Percentiles rank a stretch among this genome's conserved stretches.
Conservation (phyloP, 352 stramenopile genomes). For the Thraustochytrium sp. region DNA sequence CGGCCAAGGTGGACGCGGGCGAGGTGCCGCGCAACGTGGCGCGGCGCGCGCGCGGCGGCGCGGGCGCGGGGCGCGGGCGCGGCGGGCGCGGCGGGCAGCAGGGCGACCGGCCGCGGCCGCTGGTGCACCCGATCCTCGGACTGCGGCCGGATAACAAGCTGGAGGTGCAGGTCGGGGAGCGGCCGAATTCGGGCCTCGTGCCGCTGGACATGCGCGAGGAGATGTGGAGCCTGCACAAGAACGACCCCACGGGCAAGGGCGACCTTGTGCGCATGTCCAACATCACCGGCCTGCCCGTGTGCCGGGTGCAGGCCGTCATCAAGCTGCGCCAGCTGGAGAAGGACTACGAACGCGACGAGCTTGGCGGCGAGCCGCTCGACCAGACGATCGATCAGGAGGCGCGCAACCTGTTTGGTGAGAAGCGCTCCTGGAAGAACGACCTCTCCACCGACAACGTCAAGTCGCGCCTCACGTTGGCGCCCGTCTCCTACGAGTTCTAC, state of each 20-base stretch:
- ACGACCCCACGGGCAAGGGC: slow-evolving; percentile 29
- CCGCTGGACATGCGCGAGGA: slow-evolving; percentile 40
- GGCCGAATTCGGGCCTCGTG: slow-evolving; percentile 20
- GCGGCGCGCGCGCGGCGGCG: not conserved
- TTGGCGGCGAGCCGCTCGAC: not conserved
- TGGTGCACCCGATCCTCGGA: not conserved
- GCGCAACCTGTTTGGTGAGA: slow-evolving; percentile 23
- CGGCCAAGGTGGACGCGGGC: not conserved
- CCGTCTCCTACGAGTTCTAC: not conserved
- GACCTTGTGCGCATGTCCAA: slow-evolving; percentile 7
- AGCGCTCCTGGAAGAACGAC: not conserved
- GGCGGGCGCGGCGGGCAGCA: not conserved
- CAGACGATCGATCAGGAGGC: slow-evolving; percentile 8
- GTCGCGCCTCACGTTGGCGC: not conserved
- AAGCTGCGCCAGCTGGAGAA: slow-evolving; percentile 21
- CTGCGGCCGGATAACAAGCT: not conserved
- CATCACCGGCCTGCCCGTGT: slow-evolving; percentile 15
- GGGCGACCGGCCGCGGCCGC: not conserved
- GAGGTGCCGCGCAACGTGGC: too few species aligned
- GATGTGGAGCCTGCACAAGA: slow-evolving; percentile 21
- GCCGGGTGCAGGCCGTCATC: slow-evolving; percentile 3
- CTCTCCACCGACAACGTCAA: not conserved
- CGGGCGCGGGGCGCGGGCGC: not conserved
- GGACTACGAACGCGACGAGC: not conserved
- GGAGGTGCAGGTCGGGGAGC: not conserved